Conservation (phyloP, 768 basidiomycete species). For the Leccinum variicolor region DNA sequence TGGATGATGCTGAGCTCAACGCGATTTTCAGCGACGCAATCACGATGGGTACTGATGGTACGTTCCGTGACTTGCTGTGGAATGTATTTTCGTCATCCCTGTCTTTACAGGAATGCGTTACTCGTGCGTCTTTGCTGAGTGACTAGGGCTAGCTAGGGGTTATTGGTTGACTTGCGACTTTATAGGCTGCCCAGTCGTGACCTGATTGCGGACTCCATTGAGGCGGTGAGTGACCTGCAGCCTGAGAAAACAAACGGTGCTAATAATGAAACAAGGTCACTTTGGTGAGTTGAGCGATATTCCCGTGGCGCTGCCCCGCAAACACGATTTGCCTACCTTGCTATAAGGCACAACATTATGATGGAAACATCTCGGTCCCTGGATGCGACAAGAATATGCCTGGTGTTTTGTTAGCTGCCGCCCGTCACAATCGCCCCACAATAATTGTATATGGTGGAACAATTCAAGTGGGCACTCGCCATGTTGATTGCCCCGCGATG, state of each 20-base stretch:
- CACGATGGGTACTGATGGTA: constrained; percentile 87
- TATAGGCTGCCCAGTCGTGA: constrained; percentile 79
- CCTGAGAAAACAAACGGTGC: background rate
- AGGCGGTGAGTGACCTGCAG: constrained; percentile 50
- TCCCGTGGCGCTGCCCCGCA: background rate
- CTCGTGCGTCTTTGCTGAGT: constrained; percentile 49
- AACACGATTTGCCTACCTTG: background rate
- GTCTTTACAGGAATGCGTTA: constrained; percentile 71
- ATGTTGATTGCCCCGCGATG: constrained; percentile 78
- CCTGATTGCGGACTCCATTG: constrained; percentile 86
- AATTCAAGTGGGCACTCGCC: constrained; percentile 73
- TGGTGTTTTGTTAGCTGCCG: constrained; percentile 83
- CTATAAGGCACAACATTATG: constrained; percentile 78
- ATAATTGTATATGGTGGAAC: constrained; percentile 87
- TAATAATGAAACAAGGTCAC: constrained; percentile 42
- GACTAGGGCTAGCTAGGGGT: background rate
- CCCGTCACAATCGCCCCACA: constrained; percentile 82
- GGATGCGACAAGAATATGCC: constrained; percentile 96
- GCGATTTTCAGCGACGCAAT: constrained; percentile 64
- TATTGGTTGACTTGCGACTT: background rate
- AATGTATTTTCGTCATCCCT: background rate
- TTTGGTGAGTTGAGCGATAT: constrained; percentile 37
- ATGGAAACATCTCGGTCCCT: constrained; percentile 82
- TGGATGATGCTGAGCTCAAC: background rate
- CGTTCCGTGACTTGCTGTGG: constrained; percentile 16